Evolutionary conservation across 2,329 filamentous ascomycete genomes (phyloP).

Genomic region (Graphiopsis chlorocephala): DNA sequence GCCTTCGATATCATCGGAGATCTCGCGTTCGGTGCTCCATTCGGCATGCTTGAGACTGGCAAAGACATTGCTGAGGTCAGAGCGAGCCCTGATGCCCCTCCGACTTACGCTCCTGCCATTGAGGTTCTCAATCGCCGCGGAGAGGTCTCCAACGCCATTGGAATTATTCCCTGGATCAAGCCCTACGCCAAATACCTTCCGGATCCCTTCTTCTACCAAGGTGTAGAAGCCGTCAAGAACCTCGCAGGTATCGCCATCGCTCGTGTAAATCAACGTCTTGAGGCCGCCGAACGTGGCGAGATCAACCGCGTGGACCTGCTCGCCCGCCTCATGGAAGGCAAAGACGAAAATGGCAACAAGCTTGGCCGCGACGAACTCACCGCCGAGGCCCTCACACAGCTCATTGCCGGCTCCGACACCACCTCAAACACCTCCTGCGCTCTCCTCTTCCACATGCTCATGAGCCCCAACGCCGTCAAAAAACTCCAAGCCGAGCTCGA

Average conservation of each 20-base stretch:
- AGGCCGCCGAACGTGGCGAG: constrained; percentile 55
- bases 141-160: constrained; percentile 76
- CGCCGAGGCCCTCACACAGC: constrained; percentile 82
- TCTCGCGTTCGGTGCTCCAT: constrained; percentile 22
- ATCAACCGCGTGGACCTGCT: constrained; percentile 75
- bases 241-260: constrained; percentile 86
- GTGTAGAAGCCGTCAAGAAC: constrained; percentile 56
- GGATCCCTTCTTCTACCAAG: constrained; percentile 37
- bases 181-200: constrained; percentile 74
- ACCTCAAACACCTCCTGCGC: constrained; percentile 80
- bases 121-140: constrained; percentile 85
- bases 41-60: constrained; percentile 22
- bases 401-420: constrained; percentile 77
- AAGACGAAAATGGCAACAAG: constrained; percentile 73
- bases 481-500: constrained; percentile 79
- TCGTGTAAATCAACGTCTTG: constrained; percentile 70
- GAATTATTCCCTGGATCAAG: constrained; percentile 70
- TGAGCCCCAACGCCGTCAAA: constrained; percentile 65
- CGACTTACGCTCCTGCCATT: constrained; percentile 56
- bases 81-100: constrained; percentile 28
- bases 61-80: constrained; percentile 34
- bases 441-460: constrained; percentile 71
- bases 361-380: constrained; percentile 78
- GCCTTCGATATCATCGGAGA: constrained; percentile 32
- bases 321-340: constrained; percentile 78